Evolutionary conservation across 352 stramenopile species (phyloP), one percentile per base, ranked within the genome.

Genomic region (Phytophthora quininea): DNA sequence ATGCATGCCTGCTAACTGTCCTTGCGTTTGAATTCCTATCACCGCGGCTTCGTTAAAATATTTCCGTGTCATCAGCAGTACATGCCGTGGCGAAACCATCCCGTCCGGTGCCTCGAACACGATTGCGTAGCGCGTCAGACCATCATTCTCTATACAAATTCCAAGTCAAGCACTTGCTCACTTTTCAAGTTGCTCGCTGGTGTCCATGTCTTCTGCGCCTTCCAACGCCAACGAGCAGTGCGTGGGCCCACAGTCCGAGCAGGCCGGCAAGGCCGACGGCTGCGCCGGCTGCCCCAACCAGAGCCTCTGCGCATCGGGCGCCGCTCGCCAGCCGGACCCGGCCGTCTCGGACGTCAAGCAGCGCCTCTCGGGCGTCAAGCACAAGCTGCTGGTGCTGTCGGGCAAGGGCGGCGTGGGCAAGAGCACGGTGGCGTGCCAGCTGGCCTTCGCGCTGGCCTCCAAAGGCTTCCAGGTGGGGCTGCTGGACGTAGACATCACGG

Each of bases 321-420:
- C 94, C 27, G 87, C 89, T 4, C 81, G 80, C 49, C 90, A 96
- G 67, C 82, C 86, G 11, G 94, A 98, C 65, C 90, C 94, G 50
- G 82, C 84, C 3, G 79, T 91, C 30, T 91, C 86, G 35, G 89
- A 98, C 65, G 97, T 99, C 14, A 81, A 84, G 55, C 78, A 92
- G 76, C 86, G 88, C 5, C 74, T 96, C 31, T 74, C 73, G 1
- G 75, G 78, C 47, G 82, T 96, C 58, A 99, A 98, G 73, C 96
- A 99, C 80, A 99, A 98, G 35, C 76, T 99, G 15, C 84, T 99
- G 49, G 97, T 99, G n/a, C 82, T 99, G 19, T 99, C 94, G 47
- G 98, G 98, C 47, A 99, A 99, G 80, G 98, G 98, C 29, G 98
- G 98, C 55, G 98, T 99, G 4, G 98, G 98, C 37, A 99, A 99